Base-by-base conservation (phyloP, 495 filamentous ascomycete genomes). In the Elasticomyces elasticus region DNA sequence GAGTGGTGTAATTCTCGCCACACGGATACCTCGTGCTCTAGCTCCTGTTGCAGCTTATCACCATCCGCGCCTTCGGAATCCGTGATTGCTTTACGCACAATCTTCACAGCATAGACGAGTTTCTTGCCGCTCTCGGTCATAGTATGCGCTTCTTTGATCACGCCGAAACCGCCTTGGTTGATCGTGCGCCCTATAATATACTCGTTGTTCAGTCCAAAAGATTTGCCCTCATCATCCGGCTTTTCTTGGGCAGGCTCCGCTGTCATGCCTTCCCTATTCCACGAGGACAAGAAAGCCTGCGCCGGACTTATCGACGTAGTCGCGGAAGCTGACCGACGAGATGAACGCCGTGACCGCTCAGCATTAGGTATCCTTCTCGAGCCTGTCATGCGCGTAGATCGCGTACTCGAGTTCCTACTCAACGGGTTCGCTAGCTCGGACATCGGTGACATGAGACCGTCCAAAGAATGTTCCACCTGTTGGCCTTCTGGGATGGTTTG, bases 111-210 rank as follows among this genome's bases (percentile, higher is more conserved):
- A 20, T 73, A 73, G 15, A 59, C 41, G 28, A 63, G 12, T 33
- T 69, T 74, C 49, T 71, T 66, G 35, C 74, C 72, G 24, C 71
- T 67, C 40, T 74, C 70, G 48, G 82, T 79, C 31, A 85, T 79
- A 35, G 83, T 85, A 54, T 73, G 80, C 9, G 83, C 83, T 61
- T 88, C 84, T 61, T 83, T 84, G 15, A 88, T 80, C 0, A 77
- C 72, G 56, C 82, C 85, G 62, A 87, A 87, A 13, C 84, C 84
- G 20, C 84, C 84, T 58, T 70, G 79, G 31, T 82, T 84, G 38
- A 88, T 79, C 46, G 82, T 75, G 54, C 82, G 82, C 19, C 84
- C 84, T 51, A 88, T 76, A 25, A 87, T 81, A 63, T 88, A 87
- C 43, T 82, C 77, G 26, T 73, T 64, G 25, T 66, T 49, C 42